A percentile compares a stretch with the other conserved stretches of the same genome.
Conservation (phyloP, 176 grass and related monocot genomes). For the Paspalum notatum region DNA sequence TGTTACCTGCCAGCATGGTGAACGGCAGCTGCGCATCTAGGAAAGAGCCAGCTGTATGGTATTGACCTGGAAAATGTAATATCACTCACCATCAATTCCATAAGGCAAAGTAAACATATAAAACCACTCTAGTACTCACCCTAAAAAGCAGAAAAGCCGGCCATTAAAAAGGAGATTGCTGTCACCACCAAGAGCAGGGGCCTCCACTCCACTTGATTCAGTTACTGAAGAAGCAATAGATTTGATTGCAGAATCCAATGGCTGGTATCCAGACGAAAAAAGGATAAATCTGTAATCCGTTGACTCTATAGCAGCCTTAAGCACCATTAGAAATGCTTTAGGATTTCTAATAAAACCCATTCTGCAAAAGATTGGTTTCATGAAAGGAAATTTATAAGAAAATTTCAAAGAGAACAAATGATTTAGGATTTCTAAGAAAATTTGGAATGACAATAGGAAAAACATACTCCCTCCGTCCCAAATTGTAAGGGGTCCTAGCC, state of each 20-base stretch:
- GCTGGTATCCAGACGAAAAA: conserved; percentile 75
- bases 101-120: conserved; percentile 13
- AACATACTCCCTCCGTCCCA: no score
- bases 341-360: conserved; percentile 97
- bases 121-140: conserved; percentile 50
- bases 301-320: conserved; percentile 67
- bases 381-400: not conserved
- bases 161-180: conserved; percentile 63
- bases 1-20: conserved; percentile 89
- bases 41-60: conserved; percentile 91
- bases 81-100: conserved; percentile 9
- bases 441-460: not conserved
- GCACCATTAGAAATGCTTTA: conserved; percentile 69
- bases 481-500: no score
- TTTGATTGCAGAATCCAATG: conserved; percentile 75
- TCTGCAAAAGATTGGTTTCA: conserved; percentile 54
- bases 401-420: not conserved
- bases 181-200: conserved; percentile 25
- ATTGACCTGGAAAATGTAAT: conserved; percentile 62
- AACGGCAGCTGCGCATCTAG: conserved; percentile 65
- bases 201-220: conserved; percentile 23
- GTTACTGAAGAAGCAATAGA: conserved; percentile 48
- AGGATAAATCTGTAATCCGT: conserved; percentile 71
- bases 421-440: not conserved
- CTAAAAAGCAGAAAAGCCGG: conserved; percentile 81